Percentiles rank a stretch among this genome's conserved stretches.
Conservation (phyloP, 2,329 filamentous ascomycete genomes). For the Microcera coccophila region DNA sequence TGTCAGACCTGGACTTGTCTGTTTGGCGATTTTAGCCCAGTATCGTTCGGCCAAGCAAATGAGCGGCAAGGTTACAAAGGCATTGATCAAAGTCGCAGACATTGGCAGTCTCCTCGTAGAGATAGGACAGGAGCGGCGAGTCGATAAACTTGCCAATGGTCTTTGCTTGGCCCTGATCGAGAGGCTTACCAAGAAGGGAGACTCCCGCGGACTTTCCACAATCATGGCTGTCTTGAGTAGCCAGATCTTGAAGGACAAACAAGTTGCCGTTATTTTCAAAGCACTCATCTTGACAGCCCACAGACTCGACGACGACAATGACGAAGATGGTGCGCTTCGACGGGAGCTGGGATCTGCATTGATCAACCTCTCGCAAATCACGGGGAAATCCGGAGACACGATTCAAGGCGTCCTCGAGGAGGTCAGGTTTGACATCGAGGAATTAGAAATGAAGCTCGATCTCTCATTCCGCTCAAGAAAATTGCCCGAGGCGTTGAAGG, state of each 20-base stretch:
- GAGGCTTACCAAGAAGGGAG: constrained; percentile 56
- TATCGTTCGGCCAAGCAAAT: constrained; percentile 68
- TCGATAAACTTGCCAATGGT: constrained; percentile 69
- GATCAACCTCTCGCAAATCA: constrained; percentile 60
- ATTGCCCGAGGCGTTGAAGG: constrained; percentile 45
- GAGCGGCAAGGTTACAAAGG: constrained; percentile 65
- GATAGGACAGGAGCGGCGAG: constrained; percentile 60
- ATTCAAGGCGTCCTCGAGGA: constrained; percentile 65
- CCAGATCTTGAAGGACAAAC: constrained; percentile 58
- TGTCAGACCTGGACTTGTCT: constrained; percentile 68
- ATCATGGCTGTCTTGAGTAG: constrained; percentile 60
- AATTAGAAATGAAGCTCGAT: constrained; percentile 70
- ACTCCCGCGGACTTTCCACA: constrained; percentile 52
- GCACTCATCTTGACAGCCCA: constrained; percentile 59
- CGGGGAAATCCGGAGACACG: constrained; percentile 56
- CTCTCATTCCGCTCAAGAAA: constrained; percentile 60
- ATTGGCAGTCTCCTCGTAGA: constrained; percentile 57
- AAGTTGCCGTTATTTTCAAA: constrained; percentile 63
- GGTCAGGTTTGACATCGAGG: constrained; percentile 67
- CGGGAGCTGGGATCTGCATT: constrained; percentile 63
- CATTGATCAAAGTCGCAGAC: constrained; percentile 60
- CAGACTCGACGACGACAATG: constrained; percentile 52
- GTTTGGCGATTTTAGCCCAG: constrained; percentile 76
- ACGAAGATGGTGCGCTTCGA: constrained; percentile 54
- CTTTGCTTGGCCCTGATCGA: constrained; percentile 64